Conservation (phyloP, 495 filamentous ascomycete species). For the Penicillium arizonense region DNA sequence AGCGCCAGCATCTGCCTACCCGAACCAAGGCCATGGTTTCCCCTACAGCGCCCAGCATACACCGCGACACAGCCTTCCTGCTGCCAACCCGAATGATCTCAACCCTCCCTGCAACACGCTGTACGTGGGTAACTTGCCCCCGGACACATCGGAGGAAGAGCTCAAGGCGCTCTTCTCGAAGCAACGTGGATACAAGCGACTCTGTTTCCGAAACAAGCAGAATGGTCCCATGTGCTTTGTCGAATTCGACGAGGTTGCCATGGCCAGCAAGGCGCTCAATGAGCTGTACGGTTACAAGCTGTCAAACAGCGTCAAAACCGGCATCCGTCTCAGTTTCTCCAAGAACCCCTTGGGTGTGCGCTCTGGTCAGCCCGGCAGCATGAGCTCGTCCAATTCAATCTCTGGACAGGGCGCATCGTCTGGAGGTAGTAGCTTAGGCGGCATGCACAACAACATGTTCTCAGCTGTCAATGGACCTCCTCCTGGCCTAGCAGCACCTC, state of each 20-base stretch:
- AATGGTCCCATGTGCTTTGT: constrained; percentile 99
- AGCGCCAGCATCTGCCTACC: constrained; percentile 59
- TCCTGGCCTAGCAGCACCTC: constrained; percentile 68
- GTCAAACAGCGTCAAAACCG: constrained; percentile 92
- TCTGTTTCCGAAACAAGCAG: constrained; percentile 96
- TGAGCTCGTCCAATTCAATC: constrained; percentile 49
- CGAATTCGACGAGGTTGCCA: constrained; percentile 93
- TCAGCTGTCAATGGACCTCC: constrained; percentile 73
- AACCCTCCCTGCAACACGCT: constrained; percentile 98
- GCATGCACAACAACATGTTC: constrained; percentile 60
- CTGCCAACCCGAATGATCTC: constrained; percentile 93
- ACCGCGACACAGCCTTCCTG: constrained; percentile 71
- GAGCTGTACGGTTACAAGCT: constrained; percentile 87
- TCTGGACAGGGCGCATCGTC: constrained; percentile 47
- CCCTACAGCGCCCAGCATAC: constrained; percentile 59
- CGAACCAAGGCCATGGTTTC: constrained; percentile 52
- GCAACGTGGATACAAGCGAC: constrained; percentile 91
- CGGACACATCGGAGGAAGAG: constrained; percentile 94
- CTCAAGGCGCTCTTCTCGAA: constrained; percentile 93
- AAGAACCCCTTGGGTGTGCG: constrained; percentile 97
- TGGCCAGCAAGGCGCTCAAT: constrained; percentile 89
- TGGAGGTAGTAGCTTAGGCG: constrained; percentile 50
- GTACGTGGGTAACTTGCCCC: constrained; percentile 93
- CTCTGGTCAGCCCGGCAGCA: constrained; percentile 62
- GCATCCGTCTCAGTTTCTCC: constrained; percentile 96